Evolutionary conservation across 2,329 filamentous ascomycete genomes (phyloP).

Genomic region (Beauveria caledonica): DNA sequence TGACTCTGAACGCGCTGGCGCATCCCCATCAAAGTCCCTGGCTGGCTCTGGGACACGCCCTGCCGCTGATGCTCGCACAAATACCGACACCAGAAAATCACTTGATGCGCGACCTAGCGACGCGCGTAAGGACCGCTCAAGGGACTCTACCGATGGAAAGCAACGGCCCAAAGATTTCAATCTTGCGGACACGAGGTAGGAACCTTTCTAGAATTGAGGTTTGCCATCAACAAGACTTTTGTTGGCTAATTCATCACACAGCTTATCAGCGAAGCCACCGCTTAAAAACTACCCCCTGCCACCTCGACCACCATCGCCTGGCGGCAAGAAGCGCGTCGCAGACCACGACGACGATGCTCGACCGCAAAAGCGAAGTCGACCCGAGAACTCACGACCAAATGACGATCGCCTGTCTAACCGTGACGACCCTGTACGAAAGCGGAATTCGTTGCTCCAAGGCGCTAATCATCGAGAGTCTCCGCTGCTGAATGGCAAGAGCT

Average conservation of each 20-base stretch:
- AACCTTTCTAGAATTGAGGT: neutral
- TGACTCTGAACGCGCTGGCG: constrained; percentile 24
- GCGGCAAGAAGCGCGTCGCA: constrained; percentile 38
- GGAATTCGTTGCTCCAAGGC: constrained; percentile 21
- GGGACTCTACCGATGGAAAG: constrained; percentile 21
- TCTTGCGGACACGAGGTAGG: constrained; percentile 25
- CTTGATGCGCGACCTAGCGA: constrained; percentile 14
- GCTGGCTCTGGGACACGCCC: constrained; percentile 6
- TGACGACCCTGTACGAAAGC: constrained; percentile 26
- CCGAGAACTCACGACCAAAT: constrained; percentile 26
- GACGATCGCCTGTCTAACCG: constrained; percentile 26
- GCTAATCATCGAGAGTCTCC: constrained; percentile 21
- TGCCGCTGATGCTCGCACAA: constrained; percentile 6
- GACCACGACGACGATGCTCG: constrained; percentile 37
- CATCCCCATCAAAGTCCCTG: constrained; percentile 11
- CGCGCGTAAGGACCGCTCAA: constrained; percentile 16
- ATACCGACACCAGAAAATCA: neutral
- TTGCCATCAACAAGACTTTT: neutral
- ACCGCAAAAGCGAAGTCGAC: constrained; percentile 37
- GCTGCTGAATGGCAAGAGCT: constrained; percentile 29
- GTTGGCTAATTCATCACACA: constrained; percentile 13
- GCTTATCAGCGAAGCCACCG: constrained; percentile 30
- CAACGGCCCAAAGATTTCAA: constrained; percentile 22
- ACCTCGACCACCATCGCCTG: constrained; percentile 32
- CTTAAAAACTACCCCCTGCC: constrained; percentile 22